Conservation (phyloP, 176 grass and related monocot genomes). For the maize (Zea mays) region Zm-B73-REFERENCE-NAM-5.0 NC_050098.1:114954501-114955000, state of each 20-base stretch:
- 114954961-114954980: not conserved
- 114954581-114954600: constrained; percentile 39
- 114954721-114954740: not conserved
- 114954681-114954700: not conserved
- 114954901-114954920: constrained; percentile 21
- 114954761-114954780: not conserved
- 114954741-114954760: not conserved
- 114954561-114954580: constrained; percentile 21
- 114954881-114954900: constrained; percentile 34
- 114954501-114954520: constrained; percentile 32
- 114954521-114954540: not conserved
- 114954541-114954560: constrained; percentile 20
- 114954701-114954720: not conserved
- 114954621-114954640: constrained; percentile 41
- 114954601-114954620: constrained; percentile 36
- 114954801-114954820: too few species aligned
- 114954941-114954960: constrained; percentile 18
- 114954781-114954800: not conserved
- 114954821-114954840: too few species aligned
- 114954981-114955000: constrained; percentile 11
- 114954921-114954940: constrained; percentile 19
- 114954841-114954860: not conserved
- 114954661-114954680: not conserved
- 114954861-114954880: not conserved
- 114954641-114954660: not conserved